Percentiles rank a stretch among this genome's conserved stretches.
Evolutionary conservation across 176 grass and related monocot species (phyloP).

Genomic region (Oryza rufipogon): DNA sequence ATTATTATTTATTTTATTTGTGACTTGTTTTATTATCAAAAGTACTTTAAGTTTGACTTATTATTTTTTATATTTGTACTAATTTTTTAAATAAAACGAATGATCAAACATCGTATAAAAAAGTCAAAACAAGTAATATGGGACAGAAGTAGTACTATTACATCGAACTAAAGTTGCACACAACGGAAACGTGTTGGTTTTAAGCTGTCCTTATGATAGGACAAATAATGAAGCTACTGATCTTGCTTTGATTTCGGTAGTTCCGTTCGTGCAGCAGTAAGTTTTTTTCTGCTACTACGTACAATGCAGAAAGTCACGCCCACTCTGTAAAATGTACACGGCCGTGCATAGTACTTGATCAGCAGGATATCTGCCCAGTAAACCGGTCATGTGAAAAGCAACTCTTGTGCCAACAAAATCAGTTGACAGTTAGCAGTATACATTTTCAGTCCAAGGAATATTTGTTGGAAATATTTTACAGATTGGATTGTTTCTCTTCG

Average conservation of each 20-base stretch:
- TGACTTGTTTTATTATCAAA: no score
- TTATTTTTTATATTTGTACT: no score
- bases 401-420: background rate
- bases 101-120: no score
- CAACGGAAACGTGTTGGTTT: background rate
- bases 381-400: conserved; percentile 14
- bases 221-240: background rate
- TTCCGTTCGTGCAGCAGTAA: background rate
- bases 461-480: no score
- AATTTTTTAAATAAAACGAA: no score
- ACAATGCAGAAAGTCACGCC: background rate
- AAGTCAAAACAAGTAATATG: no score
- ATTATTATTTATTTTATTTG: no score
- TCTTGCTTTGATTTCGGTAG: background rate
- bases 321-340: background rate
- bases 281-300: background rate
- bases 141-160: background rate
- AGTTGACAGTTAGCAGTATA: background rate
- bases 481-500: background rate
- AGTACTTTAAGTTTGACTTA: no score
- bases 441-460: background rate
- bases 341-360: background rate
- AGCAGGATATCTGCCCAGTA: background rate
- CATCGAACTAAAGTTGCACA: background rate
- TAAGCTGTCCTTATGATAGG: background rate